Evolutionary conservation across 352 stramenopile genomes (phyloP).

Genomic region (Phytopythium ostracodes): DNA sequence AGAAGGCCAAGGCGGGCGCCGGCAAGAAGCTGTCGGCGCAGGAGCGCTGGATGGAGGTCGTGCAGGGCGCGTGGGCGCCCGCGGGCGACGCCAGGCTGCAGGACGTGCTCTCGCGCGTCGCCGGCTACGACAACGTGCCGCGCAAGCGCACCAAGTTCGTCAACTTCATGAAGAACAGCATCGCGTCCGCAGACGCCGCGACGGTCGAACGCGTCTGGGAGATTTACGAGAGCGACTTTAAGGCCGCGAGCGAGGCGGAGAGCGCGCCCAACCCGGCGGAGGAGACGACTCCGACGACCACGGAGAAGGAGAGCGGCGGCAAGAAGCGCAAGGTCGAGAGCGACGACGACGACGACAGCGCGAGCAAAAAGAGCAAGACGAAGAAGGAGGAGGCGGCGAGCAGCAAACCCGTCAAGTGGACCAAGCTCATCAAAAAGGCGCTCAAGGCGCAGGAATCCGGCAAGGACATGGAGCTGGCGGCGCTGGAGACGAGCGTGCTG

Average conservation of each 20-base stretch:
- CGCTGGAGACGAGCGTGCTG: constrained; percentile 44
- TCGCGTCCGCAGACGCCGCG: constrained; percentile 41
- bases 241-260: constrained; percentile 26
- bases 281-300: neutral
- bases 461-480: constrained; percentile 52
- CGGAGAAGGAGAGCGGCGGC: constrained; percentile 11
- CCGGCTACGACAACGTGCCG: constrained; percentile 87
- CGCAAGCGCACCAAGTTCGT: constrained; percentile 93
- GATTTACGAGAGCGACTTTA: constrained; percentile 66
- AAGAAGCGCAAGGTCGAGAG: constrained; percentile 48
- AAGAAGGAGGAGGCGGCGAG: constrained; percentile 15
- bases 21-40: constrained; percentile 83
- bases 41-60: constrained; percentile 81
- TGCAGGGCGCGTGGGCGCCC: constrained; percentile 45
- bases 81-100: constrained; percentile 50
- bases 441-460: constrained; percentile 33
- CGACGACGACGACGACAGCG: constrained; percentile 15
- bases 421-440: constrained; percentile 55
- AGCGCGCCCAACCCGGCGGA: constrained; percentile 7
- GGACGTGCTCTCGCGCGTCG: constrained; percentile 71
- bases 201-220: constrained; percentile 66
- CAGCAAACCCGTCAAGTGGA: constrained; percentile 56
- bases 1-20: constrained; percentile 52
- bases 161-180: constrained; percentile 90
- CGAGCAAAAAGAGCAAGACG: constrained; percentile 46